Evolutionary conservation across 202 grass and related monocot genomes (phyloP).

Genomic region (Digitaria exilis): DNA sequence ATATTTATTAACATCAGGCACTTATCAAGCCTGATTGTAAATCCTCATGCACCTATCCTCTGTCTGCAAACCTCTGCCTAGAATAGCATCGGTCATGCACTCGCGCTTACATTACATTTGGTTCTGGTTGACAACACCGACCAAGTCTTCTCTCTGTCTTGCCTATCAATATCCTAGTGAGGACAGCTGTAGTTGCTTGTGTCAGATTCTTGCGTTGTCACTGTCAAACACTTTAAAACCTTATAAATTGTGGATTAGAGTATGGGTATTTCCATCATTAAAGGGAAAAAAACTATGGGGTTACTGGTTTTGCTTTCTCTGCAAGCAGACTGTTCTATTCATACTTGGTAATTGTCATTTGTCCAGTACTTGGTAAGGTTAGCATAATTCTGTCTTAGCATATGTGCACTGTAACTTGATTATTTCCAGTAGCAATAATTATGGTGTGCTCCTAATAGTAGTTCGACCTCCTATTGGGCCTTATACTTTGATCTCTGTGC

Average conservation of each 20-base stretch:
- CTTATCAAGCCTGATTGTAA: neutral
- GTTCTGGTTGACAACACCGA: neutral
- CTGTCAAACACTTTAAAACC: neutral
- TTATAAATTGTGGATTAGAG: neutral
- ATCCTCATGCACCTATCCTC: conserved; percentile 6
- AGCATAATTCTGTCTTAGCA: neutral
- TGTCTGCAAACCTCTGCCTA: neutral
- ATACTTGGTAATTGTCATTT: no score
- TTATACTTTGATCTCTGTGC: conserved; percentile 26
- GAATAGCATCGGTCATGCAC: neutral
- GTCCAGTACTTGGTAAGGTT: neutral
- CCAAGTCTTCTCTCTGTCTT: neutral
- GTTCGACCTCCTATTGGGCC: neutral
- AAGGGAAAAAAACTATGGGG: neutral
- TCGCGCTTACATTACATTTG: neutral
- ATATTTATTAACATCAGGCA: neutral
- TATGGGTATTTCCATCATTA: neutral
- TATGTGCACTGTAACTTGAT: neutral
- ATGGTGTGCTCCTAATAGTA: neutral
- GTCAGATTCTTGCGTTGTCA: neutral
- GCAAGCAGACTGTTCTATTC: no score
- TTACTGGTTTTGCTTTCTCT: neutral
- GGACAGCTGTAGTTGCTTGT: no score
- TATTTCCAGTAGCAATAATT: neutral
- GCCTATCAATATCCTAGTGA: neutral